A percentile compares a stretch with the other conserved stretches of the same genome.
phyloP scores from a whole-genome alignment of 768 basidiomycete genomes.

The Sporobolomyces pararoseus region DNA sequence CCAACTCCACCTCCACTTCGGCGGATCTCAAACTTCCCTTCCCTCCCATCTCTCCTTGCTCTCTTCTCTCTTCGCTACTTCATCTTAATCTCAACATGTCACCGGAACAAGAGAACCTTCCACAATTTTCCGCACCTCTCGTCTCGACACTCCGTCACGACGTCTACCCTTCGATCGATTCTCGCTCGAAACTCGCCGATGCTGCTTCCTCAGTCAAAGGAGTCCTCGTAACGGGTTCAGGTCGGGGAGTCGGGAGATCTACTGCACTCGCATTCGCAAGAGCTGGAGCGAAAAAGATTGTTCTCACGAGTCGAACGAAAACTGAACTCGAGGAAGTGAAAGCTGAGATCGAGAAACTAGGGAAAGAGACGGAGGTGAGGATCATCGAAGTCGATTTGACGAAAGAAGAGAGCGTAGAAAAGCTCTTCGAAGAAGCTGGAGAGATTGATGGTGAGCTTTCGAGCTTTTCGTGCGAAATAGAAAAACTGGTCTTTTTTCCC shows the following conservation, averaged over 20 bases:
- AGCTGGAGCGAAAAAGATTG: constrained; percentile 22
- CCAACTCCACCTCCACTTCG: too few species aligned
- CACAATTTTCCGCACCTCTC: not conserved
- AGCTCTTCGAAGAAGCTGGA: constrained; percentile 21
- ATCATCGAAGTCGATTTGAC: constrained; percentile 1
- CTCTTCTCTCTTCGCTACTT: not conserved
- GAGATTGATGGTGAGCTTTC: constrained; percentile 18
- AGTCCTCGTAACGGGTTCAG: constrained; percentile 30
- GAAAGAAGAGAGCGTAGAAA: constrained; percentile 7
- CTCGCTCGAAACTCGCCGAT: not conserved
- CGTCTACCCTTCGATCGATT: constrained; percentile 13
- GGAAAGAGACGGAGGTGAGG: constrained; percentile 8
- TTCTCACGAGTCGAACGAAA: constrained; percentile 10
- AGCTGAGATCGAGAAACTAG: not conserved
- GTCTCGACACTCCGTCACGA: not conserved
- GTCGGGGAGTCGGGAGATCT: constrained; percentile 3
- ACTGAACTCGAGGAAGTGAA: constrained; percentile 18
- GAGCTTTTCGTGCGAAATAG: too few species aligned
- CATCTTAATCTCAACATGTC: not conserved
- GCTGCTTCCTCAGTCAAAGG: constrained; percentile 1
- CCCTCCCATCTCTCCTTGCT: too few species aligned
- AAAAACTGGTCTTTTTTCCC: too few species aligned
- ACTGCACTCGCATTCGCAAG: constrained; percentile 20
- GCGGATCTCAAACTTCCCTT: too few species aligned
- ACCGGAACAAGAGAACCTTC: not conserved